These are phyloP conservation scores for Candida hungchunana DNA, from an alignment of 805 yeast species.

Conservation along the genomic window DNA sequence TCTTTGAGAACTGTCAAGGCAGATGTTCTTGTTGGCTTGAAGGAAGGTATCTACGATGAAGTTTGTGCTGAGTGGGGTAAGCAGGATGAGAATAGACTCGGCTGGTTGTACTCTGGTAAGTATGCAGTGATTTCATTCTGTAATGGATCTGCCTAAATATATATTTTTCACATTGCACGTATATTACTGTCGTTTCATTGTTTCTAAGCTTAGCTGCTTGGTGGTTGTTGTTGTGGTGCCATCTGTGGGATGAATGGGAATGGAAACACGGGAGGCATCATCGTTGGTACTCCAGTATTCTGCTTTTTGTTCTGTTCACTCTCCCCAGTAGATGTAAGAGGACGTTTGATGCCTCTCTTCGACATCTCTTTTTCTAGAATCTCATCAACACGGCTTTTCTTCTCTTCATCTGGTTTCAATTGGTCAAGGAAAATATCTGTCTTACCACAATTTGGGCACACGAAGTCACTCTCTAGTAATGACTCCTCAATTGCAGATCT, in stretches of 20 bases:
- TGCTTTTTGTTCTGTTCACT: constrained; percentile 2
- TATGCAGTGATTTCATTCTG: constrained; percentile 84
- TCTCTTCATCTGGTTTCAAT: constrained; percentile 56
- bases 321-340: constrained; percentile 4
- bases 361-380: constrained; percentile 39
- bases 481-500: constrained; percentile 59
- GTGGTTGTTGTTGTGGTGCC: neutral
- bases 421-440: constrained; percentile 76
- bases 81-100: constrained; percentile 61
- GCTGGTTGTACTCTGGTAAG: constrained; percentile 87
- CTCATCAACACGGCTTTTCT: constrained; percentile 48
- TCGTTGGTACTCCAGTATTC: constrained; percentile 8
- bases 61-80: constrained; percentile 55
- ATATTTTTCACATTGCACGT: constrained; percentile 12
- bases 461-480: constrained; percentile 78
- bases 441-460: constrained; percentile 81
- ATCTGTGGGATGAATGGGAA: too few relatives aligned
- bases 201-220: too few relatives aligned
- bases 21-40: constrained; percentile 87
- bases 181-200: too few relatives aligned
- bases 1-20: constrained; percentile 94
- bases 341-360: constrained; percentile 29
- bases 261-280: too few relatives aligned
- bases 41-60: constrained; percentile 66
- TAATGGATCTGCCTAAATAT: constrained; percentile 30